Percentiles rank a stretch among this genome's conserved stretches.
Conservation (phyloP, 1,284 basidiomycete species). For the Sanghuangporus sanghuang region DNA sequence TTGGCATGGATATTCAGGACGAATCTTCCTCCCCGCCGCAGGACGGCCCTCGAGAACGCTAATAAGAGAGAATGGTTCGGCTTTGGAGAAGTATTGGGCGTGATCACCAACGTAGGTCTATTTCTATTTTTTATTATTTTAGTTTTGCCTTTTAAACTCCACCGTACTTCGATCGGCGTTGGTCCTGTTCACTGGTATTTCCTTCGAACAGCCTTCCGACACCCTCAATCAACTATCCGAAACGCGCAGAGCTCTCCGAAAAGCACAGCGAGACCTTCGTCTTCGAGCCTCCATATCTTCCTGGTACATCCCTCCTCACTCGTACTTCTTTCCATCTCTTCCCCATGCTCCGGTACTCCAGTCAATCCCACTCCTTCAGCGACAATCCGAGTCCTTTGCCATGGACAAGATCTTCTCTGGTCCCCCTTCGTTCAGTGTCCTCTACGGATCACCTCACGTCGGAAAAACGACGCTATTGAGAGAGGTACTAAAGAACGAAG, state of each 20-base stretch:
- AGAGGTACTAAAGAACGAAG: constrained; percentile 53
- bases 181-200: not conserved
- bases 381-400: constrained; percentile 58
- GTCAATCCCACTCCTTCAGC: constrained; percentile 17
- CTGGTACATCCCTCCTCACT: constrained; percentile 57
- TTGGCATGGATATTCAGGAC: constrained; percentile 59
- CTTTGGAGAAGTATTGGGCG: constrained; percentile 69
- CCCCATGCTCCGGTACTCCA: constrained; percentile 23
- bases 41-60: constrained; percentile 53
- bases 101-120: constrained; percentile 63
- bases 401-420: constrained; percentile 62
- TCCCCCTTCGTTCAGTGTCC: constrained; percentile 71
- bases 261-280: constrained; percentile 67
- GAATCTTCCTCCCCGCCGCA: constrained; percentile 60
- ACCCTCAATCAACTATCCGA: constrained; percentile 75
- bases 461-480: constrained; percentile 80
- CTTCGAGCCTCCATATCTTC: constrained; percentile 57
- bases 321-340: constrained; percentile 58
- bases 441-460: constrained; percentile 76
- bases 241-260: constrained; percentile 67
- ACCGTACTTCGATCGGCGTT: not conserved
- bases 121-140: not conserved
- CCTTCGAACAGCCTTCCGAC: constrained; percentile 54
- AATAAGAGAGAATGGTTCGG: constrained; percentile 72
- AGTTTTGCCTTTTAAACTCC: not conserved